Evolutionary conservation across 306 rosid genomes (phyloP).

Genomic region (Cucurbita ficifolia): DNA sequence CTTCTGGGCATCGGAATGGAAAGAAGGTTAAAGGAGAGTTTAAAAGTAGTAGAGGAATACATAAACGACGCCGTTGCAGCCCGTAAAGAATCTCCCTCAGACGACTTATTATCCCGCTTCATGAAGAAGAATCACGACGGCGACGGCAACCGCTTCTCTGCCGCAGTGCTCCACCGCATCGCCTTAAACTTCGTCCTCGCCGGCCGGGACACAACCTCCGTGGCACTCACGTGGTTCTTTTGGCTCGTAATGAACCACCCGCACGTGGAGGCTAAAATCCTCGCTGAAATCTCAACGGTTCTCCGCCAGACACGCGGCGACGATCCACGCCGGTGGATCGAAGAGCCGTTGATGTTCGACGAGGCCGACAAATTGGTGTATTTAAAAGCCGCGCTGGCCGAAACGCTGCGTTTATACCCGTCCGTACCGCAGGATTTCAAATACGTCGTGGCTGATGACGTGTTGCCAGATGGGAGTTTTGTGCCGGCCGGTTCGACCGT

Average conservation of each 20-base stretch:
- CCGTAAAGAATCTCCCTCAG: constrained; percentile 51
- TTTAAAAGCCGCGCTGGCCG: constrained; percentile 66
- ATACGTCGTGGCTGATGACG: constrained; percentile 50
- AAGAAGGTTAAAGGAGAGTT: constrained; percentile 29
- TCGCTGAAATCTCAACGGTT: constrained; percentile 32
- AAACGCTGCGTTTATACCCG: constrained; percentile 70
- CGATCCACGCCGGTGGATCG: constrained; percentile 29
- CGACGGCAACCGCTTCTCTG: constrained; percentile 29
- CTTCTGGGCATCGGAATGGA: constrained; percentile 39
- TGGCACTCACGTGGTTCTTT: constrained; percentile 92
- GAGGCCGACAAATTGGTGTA: constrained; percentile 64
- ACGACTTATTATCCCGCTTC: constrained; percentile 68
- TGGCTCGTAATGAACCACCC: constrained; percentile 75
- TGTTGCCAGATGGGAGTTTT: constrained; percentile 68
- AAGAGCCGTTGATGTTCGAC: constrained; percentile 61
- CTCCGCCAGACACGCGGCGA: constrained; percentile 46
- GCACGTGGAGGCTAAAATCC: constrained; percentile 36
- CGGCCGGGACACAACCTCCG: constrained; percentile 93
- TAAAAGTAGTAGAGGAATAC: constrained; percentile 45
- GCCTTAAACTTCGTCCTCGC: constrained; percentile 91
- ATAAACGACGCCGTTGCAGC: constrained; percentile 61
- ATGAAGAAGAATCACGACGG: constrained; percentile 57
- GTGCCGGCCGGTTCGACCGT: constrained; percentile 88
- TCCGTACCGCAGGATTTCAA: constrained; percentile 86
- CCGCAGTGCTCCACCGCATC: constrained; percentile 40